Base-by-base conservation (phyloP, 106 monocot species). In the Acorus calamus region DNA sequence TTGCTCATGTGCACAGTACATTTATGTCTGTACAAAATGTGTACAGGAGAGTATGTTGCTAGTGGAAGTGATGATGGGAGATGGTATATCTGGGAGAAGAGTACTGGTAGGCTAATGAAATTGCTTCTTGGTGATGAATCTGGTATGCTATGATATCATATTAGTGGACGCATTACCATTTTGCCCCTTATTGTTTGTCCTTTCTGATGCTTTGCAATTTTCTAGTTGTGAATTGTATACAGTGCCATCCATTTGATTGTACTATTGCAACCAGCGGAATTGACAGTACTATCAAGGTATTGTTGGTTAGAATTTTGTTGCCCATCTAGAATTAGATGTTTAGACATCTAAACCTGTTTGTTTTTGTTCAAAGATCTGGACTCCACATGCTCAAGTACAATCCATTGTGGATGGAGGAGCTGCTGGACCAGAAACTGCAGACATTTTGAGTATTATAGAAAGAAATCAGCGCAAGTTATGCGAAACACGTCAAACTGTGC, bases 31-130 rank as follows among this genome's bases (percentile, higher is more conserved):
- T 10, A 59, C n/a, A 7, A 7, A 42, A 3, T 47, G 11, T 69
- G 11, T 60, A 50, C 63, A 98, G 96, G 96, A 65, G 87, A 83
- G 7, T 98, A 76, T 80, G 69, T 98, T 76, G 96, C 96, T 4
- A 88, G 96, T 74, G 96, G 96, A 66, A 98, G 96, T 69, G 96
- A 98, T 81, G 96, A 91, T 85, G 96, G 96, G 14, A 80, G 85
- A 78, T 98, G 84, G 88, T 92, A 91, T 79, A 98, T 98, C 55
- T 98, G 96, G 96, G 96, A 98, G 71, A 98, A 98, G 50, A 87
- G 72, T 70, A 88, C 96, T 11, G 96, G 96, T 63, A 80, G 91
- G 55, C 73, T 98, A 5, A 57, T 98, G 56, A 98, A 98, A 80
- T 76, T 98, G 74, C 91, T 98, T 70, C 59, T 67, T 54, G 96